Percentiles rank a stretch among this genome's conserved stretches.
Evolutionary conservation across 164 flowering plant species (phyloP).

Genomic region (Santalum album): DNA sequence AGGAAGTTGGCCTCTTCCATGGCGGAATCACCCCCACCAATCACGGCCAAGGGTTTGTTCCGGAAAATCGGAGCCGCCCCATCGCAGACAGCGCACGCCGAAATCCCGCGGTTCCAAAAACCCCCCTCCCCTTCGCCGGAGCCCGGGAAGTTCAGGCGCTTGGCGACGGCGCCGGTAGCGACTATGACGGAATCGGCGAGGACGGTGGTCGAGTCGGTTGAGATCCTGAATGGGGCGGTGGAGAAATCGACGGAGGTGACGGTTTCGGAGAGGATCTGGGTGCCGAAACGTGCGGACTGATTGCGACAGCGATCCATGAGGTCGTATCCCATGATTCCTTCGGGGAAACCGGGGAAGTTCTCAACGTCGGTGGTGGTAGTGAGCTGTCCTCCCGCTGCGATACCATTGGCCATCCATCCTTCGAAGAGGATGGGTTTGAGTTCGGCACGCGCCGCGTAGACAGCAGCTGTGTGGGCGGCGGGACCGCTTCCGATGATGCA

Average conservation of each 20-base stretch:
- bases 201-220: slow-evolving; percentile 41
- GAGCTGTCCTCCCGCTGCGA: slow-evolving; percentile 97
- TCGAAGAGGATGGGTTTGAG: slow-evolving; percentile 87
- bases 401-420: slow-evolving; percentile 94
- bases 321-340: slow-evolving; percentile 62
- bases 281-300: slow-evolving; percentile 69
- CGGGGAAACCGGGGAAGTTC: slow-evolving; percentile 94
- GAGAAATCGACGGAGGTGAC: slow-evolving; percentile 64
- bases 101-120: slow-evolving; percentile 92
- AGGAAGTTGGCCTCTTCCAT: slow-evolving; percentile 91
- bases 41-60: slow-evolving; percentile 76
- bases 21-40: slow-evolving; percentile 97
- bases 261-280: slow-evolving; percentile 70
- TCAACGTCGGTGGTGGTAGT: slow-evolving; percentile 97
- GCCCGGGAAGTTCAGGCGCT: slow-evolving; percentile 53
- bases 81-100: slow-evolving; percentile 78
- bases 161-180: slow-evolving; percentile 91
- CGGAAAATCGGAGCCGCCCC: slow-evolving; percentile 86
- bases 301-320: slow-evolving; percentile 59
- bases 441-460: slow-evolving; percentile 88
- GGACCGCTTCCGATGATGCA: slow-evolving; percentile 98
- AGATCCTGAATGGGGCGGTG: slow-evolving; percentile 46
- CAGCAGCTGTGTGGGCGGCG: slow-evolving; percentile 95
- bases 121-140: slow-evolving; percentile 42
- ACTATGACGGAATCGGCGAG: slow-evolving; percentile 73